A percentile compares a stretch with the other conserved stretches of the same genome.
phyloP scores from a whole-genome alignment of 139 green algal genomes.

The Closterium sp. region DNA sequence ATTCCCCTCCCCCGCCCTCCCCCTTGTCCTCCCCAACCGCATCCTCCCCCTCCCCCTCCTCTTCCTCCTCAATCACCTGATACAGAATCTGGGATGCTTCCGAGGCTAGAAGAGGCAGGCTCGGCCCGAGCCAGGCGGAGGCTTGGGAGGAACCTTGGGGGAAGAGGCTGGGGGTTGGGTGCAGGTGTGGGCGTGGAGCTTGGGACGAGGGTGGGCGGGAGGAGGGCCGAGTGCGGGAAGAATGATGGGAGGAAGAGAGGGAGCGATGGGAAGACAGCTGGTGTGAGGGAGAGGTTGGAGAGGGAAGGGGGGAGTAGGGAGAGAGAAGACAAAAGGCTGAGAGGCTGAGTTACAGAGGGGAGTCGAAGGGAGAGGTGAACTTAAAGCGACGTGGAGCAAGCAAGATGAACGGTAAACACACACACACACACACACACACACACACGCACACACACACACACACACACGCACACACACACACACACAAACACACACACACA shows the following conservation, averaged over 20 bases:
- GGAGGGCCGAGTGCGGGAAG: background rate
- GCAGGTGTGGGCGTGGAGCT: background rate
- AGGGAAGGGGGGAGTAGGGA: background rate
- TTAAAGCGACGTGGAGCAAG: background rate
- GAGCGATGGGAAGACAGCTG: background rate
- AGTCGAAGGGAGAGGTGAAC: background rate
- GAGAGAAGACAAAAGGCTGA: background rate
- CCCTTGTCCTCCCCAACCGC: background rate
- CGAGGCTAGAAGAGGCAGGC: background rate
- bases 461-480: no score
- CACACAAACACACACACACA: no score
- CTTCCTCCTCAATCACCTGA: background rate
- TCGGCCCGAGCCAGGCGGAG: background rate
- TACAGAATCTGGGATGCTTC: background rate
- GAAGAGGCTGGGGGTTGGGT: background rate
- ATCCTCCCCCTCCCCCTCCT: background rate
- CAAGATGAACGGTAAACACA: no score
- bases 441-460: no score
- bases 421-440: no score
- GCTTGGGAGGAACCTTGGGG: background rate
- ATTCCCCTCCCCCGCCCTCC: background rate
- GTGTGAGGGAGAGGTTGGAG: background rate
- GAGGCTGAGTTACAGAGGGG: background rate
- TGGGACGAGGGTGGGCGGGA: background rate
- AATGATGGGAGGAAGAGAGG: background rate